Percentiles rank a stretch among this genome's conserved stretches.
These are phyloP conservation scores for Crucihimalaya himalaica DNA, from an alignment of 345 rosid genomes.

Conservation along the genomic window DNA sequence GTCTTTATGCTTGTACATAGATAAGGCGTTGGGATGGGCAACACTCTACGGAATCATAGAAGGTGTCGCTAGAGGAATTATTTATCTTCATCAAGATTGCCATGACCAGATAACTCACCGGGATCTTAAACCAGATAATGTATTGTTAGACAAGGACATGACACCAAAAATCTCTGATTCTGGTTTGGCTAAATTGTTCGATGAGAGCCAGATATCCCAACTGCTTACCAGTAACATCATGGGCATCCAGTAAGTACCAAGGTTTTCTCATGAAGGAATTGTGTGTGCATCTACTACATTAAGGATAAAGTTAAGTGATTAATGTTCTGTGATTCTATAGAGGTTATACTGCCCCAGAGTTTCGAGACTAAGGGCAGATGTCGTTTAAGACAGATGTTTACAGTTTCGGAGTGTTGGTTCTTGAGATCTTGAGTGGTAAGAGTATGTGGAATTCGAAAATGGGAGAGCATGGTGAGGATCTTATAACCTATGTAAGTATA, in stretches of 20 bases:
- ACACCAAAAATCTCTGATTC: constrained; percentile 52
- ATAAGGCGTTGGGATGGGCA: constrained; percentile 38
- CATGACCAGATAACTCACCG: constrained; percentile 50
- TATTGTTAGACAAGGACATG: constrained; percentile 38
- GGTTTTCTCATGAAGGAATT: not conserved
- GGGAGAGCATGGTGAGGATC: constrained; percentile 15
- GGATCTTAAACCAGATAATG: constrained; percentile 51
- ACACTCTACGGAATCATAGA: constrained; percentile 37
- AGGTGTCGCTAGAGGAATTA: constrained; percentile 48
- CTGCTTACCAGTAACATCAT: constrained; percentile 17
- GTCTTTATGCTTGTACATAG: not conserved
- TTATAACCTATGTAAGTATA: constrained; percentile 41
- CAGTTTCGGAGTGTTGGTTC: constrained; percentile 44
- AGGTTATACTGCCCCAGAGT: constrained; percentile 55
- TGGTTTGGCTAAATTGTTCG: constrained; percentile 48
- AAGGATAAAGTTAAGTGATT: not conserved
- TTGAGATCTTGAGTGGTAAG: constrained; percentile 41
- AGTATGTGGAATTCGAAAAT: not conserved
- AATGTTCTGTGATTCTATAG: constrained; percentile 25
- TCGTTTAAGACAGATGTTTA: constrained; percentile 47
- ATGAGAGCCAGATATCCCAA: constrained; percentile 16
- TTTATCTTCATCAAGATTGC: constrained; percentile 59
- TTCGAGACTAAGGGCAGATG: constrained; percentile 36
- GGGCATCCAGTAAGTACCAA: constrained; percentile 35
- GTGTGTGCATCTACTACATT: too few relatives aligned